A percentile compares a stretch with the other conserved stretches of the same genome.
These are phyloP conservation scores for Boechera divaricarpa DNA, from an alignment of 345 rosid genomes.

Conservation along the genomic window DNA sequence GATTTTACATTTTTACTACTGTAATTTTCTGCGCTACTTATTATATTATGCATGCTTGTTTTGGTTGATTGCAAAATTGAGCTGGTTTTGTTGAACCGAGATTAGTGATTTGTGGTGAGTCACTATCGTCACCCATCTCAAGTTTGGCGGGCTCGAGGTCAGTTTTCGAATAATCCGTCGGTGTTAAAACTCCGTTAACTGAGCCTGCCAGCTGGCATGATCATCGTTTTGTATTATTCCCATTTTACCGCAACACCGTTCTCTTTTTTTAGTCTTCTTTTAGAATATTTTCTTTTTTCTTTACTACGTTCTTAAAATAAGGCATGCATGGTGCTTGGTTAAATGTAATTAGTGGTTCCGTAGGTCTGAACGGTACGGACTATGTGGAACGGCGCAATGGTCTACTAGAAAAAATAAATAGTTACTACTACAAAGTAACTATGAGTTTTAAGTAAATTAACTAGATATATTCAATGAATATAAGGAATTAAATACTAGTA, in stretches of 20 bases:
- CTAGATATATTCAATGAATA: too few relatives aligned
- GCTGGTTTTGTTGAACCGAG: constrained; percentile 29
- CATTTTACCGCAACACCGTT: constrained; percentile 11
- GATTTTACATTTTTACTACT: not conserved
- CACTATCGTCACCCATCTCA: constrained; percentile 23
- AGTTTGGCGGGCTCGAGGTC: constrained; percentile 41
- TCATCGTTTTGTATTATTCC: constrained; percentile 18
- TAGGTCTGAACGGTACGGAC: constrained; percentile 38
- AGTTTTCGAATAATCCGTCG: constrained; percentile 36
- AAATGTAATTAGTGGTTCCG: constrained; percentile 28
- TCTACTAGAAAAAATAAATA: constrained; percentile 3
- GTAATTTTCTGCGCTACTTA: not conserved
- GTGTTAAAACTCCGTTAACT: constrained; percentile 36
- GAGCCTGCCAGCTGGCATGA: constrained; percentile 35
- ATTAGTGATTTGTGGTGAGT: constrained; percentile 21
- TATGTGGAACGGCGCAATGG: not conserved
- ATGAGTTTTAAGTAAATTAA: constrained; percentile 7
- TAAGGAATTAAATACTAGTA: not conserved
- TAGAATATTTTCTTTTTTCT: not conserved
- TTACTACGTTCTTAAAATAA: not conserved
- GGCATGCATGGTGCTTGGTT: constrained; percentile 1
- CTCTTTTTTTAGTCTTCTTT: not conserved
- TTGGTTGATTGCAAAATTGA: constrained; percentile 1
- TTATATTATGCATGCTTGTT: constrained; percentile 1
- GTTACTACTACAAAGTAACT: constrained; percentile 13